phyloP scores from a whole-genome alignment of 2,329 filamentous ascomycete genomes.

The Colletotrichum sp. region DNA sequence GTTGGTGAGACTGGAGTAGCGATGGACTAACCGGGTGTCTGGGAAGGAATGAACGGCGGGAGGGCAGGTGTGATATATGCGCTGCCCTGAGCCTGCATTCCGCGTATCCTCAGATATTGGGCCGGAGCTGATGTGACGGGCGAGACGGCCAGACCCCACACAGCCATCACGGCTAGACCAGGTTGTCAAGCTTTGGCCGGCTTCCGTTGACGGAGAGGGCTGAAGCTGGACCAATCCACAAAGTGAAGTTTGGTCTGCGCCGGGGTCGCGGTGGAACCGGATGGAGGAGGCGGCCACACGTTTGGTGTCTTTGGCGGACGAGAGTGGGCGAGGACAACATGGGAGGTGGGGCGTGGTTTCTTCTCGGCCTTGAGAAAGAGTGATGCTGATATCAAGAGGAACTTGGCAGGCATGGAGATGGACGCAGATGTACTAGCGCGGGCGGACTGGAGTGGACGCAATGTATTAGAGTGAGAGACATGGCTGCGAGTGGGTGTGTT shows the following conservation, averaged over 20 bases:
- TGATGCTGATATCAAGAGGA: not conserved
- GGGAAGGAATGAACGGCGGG: not conserved
- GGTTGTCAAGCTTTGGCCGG: not conserved
- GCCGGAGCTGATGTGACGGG: not conserved
- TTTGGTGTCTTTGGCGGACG: not conserved
- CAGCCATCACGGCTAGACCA: not conserved
- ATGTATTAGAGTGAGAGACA: constrained; percentile 14
- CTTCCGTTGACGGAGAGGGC: constrained; percentile 13
- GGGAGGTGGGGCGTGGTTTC: not conserved
- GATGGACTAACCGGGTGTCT: not conserved
- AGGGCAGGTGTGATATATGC: not conserved
- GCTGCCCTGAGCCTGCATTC: not conserved
- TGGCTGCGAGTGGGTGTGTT: not conserved
- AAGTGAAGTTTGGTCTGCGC: not conserved
- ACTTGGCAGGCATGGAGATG: constrained; percentile 2
- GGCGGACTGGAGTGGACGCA: not conserved
- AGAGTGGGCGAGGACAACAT: not conserved
- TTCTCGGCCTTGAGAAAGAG: not conserved
- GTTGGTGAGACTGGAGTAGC: not conserved
- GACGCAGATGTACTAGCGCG: constrained; percentile 11
- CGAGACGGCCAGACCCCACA: not conserved
- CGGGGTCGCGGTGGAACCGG: not conserved
- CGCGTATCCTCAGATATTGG: not conserved
- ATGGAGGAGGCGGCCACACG: not conserved
- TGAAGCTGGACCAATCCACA: constrained; percentile 8